Conservation (phyloP, 768 basidiomycete species). For the Clathrus columnatus region DNA sequence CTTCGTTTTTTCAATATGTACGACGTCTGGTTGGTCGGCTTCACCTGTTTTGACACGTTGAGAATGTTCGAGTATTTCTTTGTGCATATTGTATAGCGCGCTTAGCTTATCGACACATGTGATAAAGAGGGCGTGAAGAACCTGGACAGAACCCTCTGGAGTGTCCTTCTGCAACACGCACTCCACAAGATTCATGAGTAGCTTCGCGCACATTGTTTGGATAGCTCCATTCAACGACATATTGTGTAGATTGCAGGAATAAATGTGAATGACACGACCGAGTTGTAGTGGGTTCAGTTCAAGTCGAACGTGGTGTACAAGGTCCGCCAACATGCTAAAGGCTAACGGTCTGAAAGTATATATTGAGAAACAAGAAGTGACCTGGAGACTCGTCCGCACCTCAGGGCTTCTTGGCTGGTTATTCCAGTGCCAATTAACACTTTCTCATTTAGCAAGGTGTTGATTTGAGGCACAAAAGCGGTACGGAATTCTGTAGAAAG, state of each 20-base stretch:
- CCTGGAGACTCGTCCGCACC: slow-evolving; percentile 33
- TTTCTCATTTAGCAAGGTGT: slow-evolving; percentile 84
- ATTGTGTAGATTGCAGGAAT: slow-evolving; percentile 85
- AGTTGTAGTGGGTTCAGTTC: slow-evolving; percentile 76
- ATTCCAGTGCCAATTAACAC: slow-evolving; percentile 82
- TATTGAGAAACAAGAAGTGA: slow-evolving; percentile 7
- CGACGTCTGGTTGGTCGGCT: slow-evolving; percentile 39
- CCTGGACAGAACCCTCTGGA: slow-evolving; percentile 51
- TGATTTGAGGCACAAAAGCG: slow-evolving; percentile 72
- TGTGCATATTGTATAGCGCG: slow-evolving; percentile 59
- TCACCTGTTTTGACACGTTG: slow-evolving; percentile 37
- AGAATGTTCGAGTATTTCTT: slow-evolving; percentile 41
- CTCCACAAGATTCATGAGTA: slow-evolving; percentile 85
- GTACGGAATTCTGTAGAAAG: slow-evolving; percentile 69
- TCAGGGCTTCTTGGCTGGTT: slow-evolving; percentile 75
- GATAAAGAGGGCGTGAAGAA: slow-evolving; percentile 73
- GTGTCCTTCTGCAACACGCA: slow-evolving; percentile 70
- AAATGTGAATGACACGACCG: slow-evolving; percentile 69
- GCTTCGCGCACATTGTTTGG: slow-evolving; percentile 86
- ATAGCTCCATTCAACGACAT: slow-evolving; percentile 69
- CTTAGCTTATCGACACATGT: slow-evolving; percentile 80
- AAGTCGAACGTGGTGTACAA: slow-evolving; percentile 82
- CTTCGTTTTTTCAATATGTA: slow-evolving; percentile 75
- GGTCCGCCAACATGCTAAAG: slow-evolving; percentile 84
- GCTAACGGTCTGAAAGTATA: slow-evolving; percentile 50